These are phyloP conservation scores for Picea glauca DNA, from an alignment of 75 land plant species.

Conservation along the genomic window DNA sequence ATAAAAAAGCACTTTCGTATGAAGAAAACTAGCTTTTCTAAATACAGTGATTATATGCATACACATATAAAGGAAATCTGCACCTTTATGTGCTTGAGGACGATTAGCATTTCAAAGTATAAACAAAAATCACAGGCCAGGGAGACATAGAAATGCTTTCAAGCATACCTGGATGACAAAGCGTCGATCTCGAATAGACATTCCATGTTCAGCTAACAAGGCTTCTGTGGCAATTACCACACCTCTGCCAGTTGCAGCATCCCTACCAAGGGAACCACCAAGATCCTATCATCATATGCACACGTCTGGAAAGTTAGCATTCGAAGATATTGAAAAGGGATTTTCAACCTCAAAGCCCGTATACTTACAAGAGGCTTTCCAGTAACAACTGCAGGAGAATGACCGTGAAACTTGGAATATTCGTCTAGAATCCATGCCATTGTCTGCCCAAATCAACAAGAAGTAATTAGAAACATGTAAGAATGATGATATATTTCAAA, in stretches of 20 bases:
- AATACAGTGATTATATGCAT: neutral
- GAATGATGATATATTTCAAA: neutral
- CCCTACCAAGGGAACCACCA: slow-evolving; percentile 87
- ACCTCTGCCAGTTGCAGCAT: slow-evolving; percentile 85
- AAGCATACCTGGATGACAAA: slow-evolving; percentile 66
- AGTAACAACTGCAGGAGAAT: slow-evolving; percentile 92
- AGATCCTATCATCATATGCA: slow-evolving; percentile 50
- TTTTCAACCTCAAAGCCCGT: neutral
- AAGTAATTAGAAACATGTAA: slow-evolving; percentile 3
- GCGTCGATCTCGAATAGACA: slow-evolving; percentile 32
- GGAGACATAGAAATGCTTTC: neutral
- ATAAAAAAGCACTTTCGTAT: neutral
- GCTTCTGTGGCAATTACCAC: slow-evolving; percentile 75
- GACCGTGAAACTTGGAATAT: slow-evolving; percentile 95
- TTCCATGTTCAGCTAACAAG: slow-evolving; percentile 65
- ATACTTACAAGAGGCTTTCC: slow-evolving; percentile 91
- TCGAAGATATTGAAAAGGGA: neutral
- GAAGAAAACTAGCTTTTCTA: neutral
- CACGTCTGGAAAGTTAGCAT: neutral
- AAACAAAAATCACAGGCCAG: neutral
- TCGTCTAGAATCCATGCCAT: slow-evolving; percentile 99
- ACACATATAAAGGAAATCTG: neutral
- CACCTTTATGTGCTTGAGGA: neutral
- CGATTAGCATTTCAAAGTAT: no score
- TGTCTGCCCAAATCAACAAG: slow-evolving; percentile 43